A percentile compares a stretch with the other conserved stretches of the same genome.
Evolutionary conservation across 768 basidiomycete species (phyloP).

Genomic region (Lactifluus piperatus): DNA sequence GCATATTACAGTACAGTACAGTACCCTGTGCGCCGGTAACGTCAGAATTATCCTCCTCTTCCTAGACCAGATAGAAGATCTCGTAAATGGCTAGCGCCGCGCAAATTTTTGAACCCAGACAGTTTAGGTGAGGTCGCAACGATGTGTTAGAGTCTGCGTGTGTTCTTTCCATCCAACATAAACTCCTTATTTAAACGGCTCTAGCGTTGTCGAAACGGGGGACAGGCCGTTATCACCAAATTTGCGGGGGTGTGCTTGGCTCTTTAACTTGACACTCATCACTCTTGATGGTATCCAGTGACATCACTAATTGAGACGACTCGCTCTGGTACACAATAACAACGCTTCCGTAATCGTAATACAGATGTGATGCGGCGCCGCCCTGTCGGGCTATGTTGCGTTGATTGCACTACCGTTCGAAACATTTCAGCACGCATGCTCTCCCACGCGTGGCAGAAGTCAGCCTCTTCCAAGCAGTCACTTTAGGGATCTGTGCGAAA

Average conservation of each 20-base stretch:
- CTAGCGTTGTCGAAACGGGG: too few relatives aligned
- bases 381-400: background rate
- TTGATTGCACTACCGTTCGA: background rate
- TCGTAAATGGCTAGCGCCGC: background rate
- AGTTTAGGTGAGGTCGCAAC: background rate
- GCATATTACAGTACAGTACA: background rate
- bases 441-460: slow-evolving; percentile 1
- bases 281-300: too few relatives aligned
- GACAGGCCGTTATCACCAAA: too few relatives aligned
- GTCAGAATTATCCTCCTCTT: too few relatives aligned
- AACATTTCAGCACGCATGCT: slow-evolving; percentile 1
- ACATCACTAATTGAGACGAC: too few relatives aligned
- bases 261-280: too few relatives aligned
- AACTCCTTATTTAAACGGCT: too few relatives aligned
- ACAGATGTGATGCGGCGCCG: background rate
- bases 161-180: too few relatives aligned
- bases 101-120: background rate
- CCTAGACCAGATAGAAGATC: background rate
- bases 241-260: too few relatives aligned
- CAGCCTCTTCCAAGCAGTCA: background rate
- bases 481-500: background rate
- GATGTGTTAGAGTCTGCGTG: background rate
- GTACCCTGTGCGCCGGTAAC: background rate
- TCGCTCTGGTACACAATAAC: too few relatives aligned
- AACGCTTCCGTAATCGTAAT: background rate